A percentile compares a stretch with the other conserved stretches of the same genome.
Evolutionary conservation across 1,284 basidiomycete genomes (phyloP).

Genomic region (Cystobasidiaceae sp.): DNA sequence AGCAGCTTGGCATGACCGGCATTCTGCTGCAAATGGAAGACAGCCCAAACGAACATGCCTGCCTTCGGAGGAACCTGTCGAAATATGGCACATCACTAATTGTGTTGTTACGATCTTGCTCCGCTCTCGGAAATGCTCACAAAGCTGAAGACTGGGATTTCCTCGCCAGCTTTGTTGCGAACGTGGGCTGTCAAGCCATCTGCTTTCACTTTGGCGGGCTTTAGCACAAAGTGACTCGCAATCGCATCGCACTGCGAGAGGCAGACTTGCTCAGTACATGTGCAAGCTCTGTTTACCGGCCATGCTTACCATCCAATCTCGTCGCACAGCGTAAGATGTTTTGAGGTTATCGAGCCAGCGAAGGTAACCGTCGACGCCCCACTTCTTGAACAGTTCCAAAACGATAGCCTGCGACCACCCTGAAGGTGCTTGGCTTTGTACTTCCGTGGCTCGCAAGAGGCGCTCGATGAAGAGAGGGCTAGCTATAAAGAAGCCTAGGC

Average conservation of each 20-base stretch:
- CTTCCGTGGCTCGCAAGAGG: slow-evolving; percentile 68
- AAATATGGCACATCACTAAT: too few species aligned
- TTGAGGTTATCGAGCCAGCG: slow-evolving; percentile 65
- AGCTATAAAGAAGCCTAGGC: slow-evolving; percentile 15
- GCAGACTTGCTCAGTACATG: too few species aligned
- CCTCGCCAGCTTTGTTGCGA: not conserved
- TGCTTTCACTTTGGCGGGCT: not conserved
- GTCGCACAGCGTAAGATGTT: slow-evolving; percentile 51
- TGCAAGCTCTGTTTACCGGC: too few species aligned
- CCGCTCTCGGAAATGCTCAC: too few species aligned
- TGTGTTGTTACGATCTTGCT: too few species aligned
- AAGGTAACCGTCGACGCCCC: slow-evolving; percentile 65
- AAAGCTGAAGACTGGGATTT: slow-evolving; percentile 1
- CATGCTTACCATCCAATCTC: slow-evolving; percentile 25
- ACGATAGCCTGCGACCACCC: slow-evolving; percentile 65
- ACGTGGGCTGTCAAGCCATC: not conserved
- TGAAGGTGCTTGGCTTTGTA: slow-evolving; percentile 63
- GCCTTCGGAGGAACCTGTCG: slow-evolving; percentile 38
- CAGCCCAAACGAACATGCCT: slow-evolving; percentile 39
- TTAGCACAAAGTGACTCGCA: not conserved
- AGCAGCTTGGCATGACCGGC: not conserved
- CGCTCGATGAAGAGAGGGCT: slow-evolving; percentile 51
- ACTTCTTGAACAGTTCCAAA: slow-evolving; percentile 58
- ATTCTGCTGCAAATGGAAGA: not conserved
- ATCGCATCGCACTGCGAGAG: slow-evolving; percentile 5